A percentile compares a stretch with the other conserved stretches of the same genome.
Conservation (phyloP, 306 rosid species). For the Castanea sativa region DNA sequence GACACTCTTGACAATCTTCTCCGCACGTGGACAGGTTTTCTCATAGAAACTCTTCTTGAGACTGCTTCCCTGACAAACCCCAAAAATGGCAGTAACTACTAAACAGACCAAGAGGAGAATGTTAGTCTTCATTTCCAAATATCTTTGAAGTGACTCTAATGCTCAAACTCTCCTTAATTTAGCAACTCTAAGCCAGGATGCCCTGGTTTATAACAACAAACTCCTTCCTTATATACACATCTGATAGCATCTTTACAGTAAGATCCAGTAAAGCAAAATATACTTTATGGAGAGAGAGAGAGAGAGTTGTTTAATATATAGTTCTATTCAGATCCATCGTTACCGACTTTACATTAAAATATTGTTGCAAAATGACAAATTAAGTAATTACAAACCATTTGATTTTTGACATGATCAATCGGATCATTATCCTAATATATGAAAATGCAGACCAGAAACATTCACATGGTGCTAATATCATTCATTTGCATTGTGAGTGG, state of each 20-base stretch:
- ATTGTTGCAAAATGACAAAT: too few relatives aligned
- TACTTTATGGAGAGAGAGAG: neutral
- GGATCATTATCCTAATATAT: too few relatives aligned
- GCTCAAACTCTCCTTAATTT: neutral
- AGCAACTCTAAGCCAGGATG: neutral
- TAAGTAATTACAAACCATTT: too few relatives aligned
- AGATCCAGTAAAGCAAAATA: neutral
- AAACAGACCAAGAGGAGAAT: constrained; percentile 23
- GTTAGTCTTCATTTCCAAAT: constrained; percentile 21
- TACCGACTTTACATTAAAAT: too few relatives aligned
- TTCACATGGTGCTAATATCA: too few relatives aligned
- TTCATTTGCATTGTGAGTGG: too few relatives aligned
- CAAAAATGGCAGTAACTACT: constrained; percentile 20
- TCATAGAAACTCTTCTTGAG: constrained; percentile 45
- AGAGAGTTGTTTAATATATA: neutral
- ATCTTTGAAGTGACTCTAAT: neutral
- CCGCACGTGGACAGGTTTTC: constrained; percentile 38
- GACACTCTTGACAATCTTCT: constrained; percentile 30
- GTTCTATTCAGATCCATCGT: neutral
- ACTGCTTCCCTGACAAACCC: constrained; percentile 34
- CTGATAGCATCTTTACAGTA: neutral
- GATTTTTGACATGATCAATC: too few relatives aligned
- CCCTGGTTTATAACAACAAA: neutral
- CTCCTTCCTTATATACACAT: neutral
- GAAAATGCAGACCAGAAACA: too few relatives aligned